Base-by-base conservation (phyloP, 2,329 filamentous ascomycete genomes). In the Fonsecaea erecta region DNA sequence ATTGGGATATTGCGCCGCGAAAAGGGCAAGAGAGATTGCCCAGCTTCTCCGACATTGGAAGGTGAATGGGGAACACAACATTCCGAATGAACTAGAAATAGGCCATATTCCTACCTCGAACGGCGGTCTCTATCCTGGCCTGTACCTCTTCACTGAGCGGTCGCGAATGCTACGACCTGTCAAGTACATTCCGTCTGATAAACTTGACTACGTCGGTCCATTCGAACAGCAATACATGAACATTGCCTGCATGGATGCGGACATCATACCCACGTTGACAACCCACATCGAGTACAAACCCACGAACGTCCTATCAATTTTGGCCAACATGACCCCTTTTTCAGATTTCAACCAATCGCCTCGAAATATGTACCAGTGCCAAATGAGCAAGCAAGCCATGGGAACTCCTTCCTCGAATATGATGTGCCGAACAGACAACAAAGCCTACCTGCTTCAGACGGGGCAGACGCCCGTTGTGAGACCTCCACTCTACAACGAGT, bases 381-480 rank as follows among this genome's bases (percentile, higher is more conserved):
- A 98, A 83, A 98, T 98, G 95, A 93, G 92, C 81, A 99, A 99
- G 78, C 95, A 99, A 81, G 93, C 94, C 0, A 99, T 99, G 95
- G 95, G 95, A 77, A 98, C 95, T 26, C 93, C 94, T 2, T 93
- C 90, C 64, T 91, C 93, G 7, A 90, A 94, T 1, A 82, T 94
- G 68, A 85, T 88, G 64, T 91, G 96, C 79, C 88, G 95, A 75
- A 96, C 93, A 55, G 95, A 99, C 81, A 98, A 99, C 86, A 99
- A 99, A 81, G 87, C 91, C 72, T 99, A 99, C 79, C 88, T 91
- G 69, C 81, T 99, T 52, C 95, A 98, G 79, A 97, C 93, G 16
- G 95, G 95, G 52, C 95, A 99, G 77, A 98, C 94, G 0, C 95
- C 95, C 3, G 88, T 99, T 56, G 94, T 97, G 35, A 88, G 95